Conservation (phyloP, 805 yeast species). For the Hanseniaspora jakobsenii region DNA sequence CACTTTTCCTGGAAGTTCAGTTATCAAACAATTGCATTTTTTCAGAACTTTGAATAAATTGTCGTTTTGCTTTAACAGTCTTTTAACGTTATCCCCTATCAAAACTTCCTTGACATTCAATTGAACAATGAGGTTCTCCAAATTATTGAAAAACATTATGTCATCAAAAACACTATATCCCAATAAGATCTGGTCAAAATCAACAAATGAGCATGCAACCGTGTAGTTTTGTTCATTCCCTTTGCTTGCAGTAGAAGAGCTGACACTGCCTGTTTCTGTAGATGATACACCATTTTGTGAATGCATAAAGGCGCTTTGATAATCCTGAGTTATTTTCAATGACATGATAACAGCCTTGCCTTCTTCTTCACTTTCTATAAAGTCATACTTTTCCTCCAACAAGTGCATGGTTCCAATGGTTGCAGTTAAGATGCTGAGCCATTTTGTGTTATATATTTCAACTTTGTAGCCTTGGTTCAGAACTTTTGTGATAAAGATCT, state of each 20-base stretch:
- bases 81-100: constrained; percentile 34
- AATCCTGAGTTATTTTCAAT: constrained; percentile 29
- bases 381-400: constrained; percentile 2
- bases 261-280: neutral
- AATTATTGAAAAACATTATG: constrained; percentile 62
- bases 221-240: constrained; percentile 31
- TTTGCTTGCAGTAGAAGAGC: too few relatives aligned
- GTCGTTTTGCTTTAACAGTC: constrained; percentile 35
- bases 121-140: constrained; percentile 79
- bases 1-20: constrained; percentile 44
- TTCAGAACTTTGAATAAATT: constrained; percentile 63
- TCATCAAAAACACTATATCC: constrained; percentile 77
- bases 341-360: constrained; percentile 27
- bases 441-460: constrained; percentile 62
- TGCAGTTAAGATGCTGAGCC: constrained; percentile 33
- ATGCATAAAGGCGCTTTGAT: too few relatives aligned
- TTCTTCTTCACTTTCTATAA: constrained; percentile 15
- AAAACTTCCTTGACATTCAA: constrained; percentile 79
- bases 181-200: constrained; percentile 55
- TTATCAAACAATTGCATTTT: constrained; percentile 63
- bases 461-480: constrained; percentile 63
- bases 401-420: constrained; percentile 4
- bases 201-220: constrained; percentile 72
- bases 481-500: constrained; percentile 51
- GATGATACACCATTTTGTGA: constrained; percentile 11